Base-by-base conservation (phyloP, 257 asterid species). In the Schizonepeta tenuifolia region DNA sequence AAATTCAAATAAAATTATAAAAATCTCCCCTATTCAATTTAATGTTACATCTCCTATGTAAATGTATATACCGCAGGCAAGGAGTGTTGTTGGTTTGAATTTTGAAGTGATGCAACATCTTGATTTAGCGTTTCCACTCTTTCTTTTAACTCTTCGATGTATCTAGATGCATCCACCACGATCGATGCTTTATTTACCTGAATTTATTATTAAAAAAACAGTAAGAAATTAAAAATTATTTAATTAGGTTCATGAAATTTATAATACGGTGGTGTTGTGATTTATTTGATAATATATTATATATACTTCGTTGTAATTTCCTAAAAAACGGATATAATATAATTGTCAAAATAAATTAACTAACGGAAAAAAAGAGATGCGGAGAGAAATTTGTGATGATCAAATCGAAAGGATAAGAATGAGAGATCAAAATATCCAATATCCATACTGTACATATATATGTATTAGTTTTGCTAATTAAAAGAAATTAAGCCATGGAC, bases 171-270 rank as follows among this genome's bases (percentile, higher is more conserved):
- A 66, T 90, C 91, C 14, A 81, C 81, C 62, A 90, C 76, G 6
- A 86, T 86, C 14, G 96, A 85, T 79, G 92, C 85, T 70, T 79
- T 77, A 65, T 86, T 90, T 58, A 82, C 86, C 96, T 90, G 81
- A 14, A 5, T 4, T 4, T 0, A 8, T 17, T 4, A 9, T 61
- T 7, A 60, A 4, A 61, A 35, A 3, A 33, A n/a, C n/a, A 0
- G 3, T 1, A 9, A 5, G 3, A 20, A 2, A n/a, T n/a, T n/a
- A 0, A 6, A 33, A 22, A 14, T 31, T 31, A 58, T 11, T 56
- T 56, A 56, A 6, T 18, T 17, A 68, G n/a, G 65, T 24, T 21
- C 38, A 35, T 56, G 33, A 22, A 10, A 17, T 20, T 72, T 66
- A 62, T 5, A 22, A n/a, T n/a, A n/a, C n/a, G n/a, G n/a, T n/a